Evolutionary conservation across 2,329 filamentous ascomycete genomes (phyloP), one percentile per base, ranked within the genome.

Genomic region (Alternaria ethzedia): DNA sequence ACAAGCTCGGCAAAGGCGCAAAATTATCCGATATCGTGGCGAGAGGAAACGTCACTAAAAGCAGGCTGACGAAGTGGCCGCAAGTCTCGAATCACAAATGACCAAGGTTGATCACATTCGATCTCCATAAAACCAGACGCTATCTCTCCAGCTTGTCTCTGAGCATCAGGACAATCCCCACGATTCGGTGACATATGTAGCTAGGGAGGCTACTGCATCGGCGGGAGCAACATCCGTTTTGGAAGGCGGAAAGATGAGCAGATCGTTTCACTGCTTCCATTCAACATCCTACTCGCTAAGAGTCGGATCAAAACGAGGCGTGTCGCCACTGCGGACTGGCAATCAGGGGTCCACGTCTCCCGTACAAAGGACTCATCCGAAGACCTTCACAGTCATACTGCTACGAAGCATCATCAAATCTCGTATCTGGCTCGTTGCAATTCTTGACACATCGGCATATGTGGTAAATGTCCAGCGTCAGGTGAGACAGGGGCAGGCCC

Each of bases 1-100:
- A 58, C 49, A 61, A 56, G 54, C 47, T 61, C 58, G 56, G 65
- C 51, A 61, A 60, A 59, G 45, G 57, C 57, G 54, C 61, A 61
- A 61, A 68, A 55, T 60, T 61, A 54, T 49, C 54, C 63, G 54
- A 56, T 57, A 59, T 61, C 62, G 68, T 70, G 68, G 66, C 63
- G 57, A 68, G 59, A 47, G 49, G 59, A 46, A 60, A 68, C 66
- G 59, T 67, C 63, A 66, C 63, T 41, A 59, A 36, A 43, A 43
- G 41, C 28, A 61, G 51, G 58, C 58, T 66, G 56, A 66, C 58
- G 50, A 60, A 50, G 57, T 60, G 28, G 57, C 51, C 36, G 46
- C 51, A 51, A 52, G 57, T 25, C n/a, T 47, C 26, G 54, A 26
- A 54, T 41, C 21, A 59, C 51, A n/a, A 17, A 15, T 45, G 32